These are phyloP conservation scores for Tardiomyces blankii DNA, from an alignment of 1,139 yeast genomes.

Conservation along the genomic window DNA sequence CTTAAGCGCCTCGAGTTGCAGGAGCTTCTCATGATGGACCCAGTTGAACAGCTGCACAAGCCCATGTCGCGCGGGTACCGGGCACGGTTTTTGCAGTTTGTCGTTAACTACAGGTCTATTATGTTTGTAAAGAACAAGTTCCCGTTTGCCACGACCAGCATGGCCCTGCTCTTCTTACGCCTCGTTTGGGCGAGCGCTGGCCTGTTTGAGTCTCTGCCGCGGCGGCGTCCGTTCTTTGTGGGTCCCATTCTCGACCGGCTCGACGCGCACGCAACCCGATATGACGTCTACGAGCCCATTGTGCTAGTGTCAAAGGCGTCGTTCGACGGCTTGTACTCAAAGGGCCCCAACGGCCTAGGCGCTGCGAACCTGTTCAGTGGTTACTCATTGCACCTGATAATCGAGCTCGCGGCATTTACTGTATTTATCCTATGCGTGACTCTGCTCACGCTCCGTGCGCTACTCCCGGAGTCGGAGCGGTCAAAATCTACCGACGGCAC, in stretches of 20 bases:
- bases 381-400: slow-evolving; percentile 17
- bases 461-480: neutral
- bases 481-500: neutral
- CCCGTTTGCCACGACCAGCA: neutral
- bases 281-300: neutral
- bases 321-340: neutral
- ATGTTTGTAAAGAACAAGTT: neutral
- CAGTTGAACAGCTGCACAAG: neutral
- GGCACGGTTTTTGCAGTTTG: neutral
- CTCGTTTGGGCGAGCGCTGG: neutral
- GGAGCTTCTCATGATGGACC: slow-evolving; percentile 27
- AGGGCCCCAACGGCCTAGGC: neutral
- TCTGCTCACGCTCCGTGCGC: slow-evolving; percentile 20
- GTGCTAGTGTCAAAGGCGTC: neutral
- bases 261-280: neutral
- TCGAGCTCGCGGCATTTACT: slow-evolving; percentile 35
- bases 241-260: neutral
- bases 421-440: slow-evolving; percentile 32
- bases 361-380: neutral
- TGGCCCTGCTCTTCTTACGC: neutral
- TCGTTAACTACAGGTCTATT: neutral
- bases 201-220: neutral
- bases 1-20: slow-evolving; percentile 50
- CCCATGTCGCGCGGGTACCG: neutral
- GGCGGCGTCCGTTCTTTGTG: neutral